Conservation (phyloP, 2,329 filamentous ascomycete genomes). For the Zasmidium cellare region DNA sequence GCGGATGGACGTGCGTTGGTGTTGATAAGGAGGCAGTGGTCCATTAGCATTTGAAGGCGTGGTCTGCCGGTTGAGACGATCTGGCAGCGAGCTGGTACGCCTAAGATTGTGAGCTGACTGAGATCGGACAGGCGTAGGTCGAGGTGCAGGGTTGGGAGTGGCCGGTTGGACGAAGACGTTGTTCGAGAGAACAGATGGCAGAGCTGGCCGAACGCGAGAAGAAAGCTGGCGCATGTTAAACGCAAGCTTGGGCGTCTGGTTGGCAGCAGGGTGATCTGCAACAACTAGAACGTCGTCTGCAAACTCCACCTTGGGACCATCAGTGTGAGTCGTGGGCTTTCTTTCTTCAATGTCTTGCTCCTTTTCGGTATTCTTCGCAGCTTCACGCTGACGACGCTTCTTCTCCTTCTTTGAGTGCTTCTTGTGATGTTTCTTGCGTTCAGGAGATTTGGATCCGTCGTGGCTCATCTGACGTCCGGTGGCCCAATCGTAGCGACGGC, state of each 20-base stretch:
- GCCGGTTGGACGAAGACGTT: slow-evolving; percentile 60
- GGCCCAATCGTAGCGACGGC: slow-evolving; percentile 24
- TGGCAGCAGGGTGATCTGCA: slow-evolving; percentile 11
- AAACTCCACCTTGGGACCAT: slow-evolving; percentile 39
- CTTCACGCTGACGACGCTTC: slow-evolving; percentile 46
- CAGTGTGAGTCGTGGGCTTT: slow-evolving; percentile 3
- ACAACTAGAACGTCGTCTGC: slow-evolving; percentile 37
- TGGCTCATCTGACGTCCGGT: slow-evolving; percentile 26
- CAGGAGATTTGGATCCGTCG: slow-evolving; percentile 22
- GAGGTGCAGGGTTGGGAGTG: slow-evolving; percentile 15
- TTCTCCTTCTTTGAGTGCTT: slow-evolving; percentile 46
- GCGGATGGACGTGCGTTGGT: slow-evolving; percentile 17
- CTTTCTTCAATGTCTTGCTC: slow-evolving; percentile 13
- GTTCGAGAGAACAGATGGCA: slow-evolving; percentile 68
- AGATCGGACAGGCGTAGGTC: slow-evolving; percentile 16
- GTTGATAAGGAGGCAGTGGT: slow-evolving; percentile 31
- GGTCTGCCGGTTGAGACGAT: slow-evolving; percentile 55
- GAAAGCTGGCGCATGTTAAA: slow-evolving; percentile 52
- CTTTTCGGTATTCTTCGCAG: slow-evolving; percentile 29
- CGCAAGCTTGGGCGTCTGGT: slow-evolving; percentile 22
- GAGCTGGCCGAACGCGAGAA: slow-evolving; percentile 53
- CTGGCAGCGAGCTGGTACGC: slow-evolving; percentile 72
- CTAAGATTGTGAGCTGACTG: slow-evolving; percentile 54
- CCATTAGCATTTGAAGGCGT: slow-evolving; percentile 20
- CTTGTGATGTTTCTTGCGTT: slow-evolving; percentile 45